Evolutionary conservation across 345 rosid genomes (phyloP), one percentile per base, ranked within the genome.

Genomic region (Carallia pectinifolia): DNA sequence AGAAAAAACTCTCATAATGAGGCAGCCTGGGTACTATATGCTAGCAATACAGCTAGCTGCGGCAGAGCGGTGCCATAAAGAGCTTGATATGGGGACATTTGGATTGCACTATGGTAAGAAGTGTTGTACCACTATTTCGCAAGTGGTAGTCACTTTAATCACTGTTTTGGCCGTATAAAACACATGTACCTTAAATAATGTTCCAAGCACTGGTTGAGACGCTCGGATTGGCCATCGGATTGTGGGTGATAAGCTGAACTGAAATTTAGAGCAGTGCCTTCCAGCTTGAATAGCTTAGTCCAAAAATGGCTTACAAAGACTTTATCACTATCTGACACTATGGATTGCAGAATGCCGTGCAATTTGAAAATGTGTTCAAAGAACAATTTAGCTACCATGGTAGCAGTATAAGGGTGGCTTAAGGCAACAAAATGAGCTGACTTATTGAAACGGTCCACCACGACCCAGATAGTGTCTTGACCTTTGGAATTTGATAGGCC

Each of bases 141-240:
- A 5, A 52, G 10, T 12, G 17, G 54, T 2, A 52, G 19, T n/a
- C 54, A 52, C 7, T 2, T 2, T n/a, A 17, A 23, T 2, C 0
- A 7, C 0, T 4, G 7, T 4, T 7, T 0, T 1, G 18, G 19
- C 4, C 19, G 6, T 0, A 0, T 1, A 18, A 3, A n/a, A 13
- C 2, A 53, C n/a, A 53, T 53, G 15, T 6, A 17, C 1, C n/a
- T 6, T 2, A 53, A 3, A 6, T 53, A 17, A 2, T 16, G 15
- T 13, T 53, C 23, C 10, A 17, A 1, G 7, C 23, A 53, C 2
- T 17, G 6, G 5, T 53, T 53, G 6, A 53, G 5, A 2, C 23
- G 2, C 23, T 53, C 6, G 0, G 3, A 53, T 8, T 39, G 44
- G 9, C 40, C 4, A 3, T 8, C 12, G 4, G 12, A 7, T 8